These are phyloP conservation scores for Boletus rex-veris DNA, from an alignment of 768 basidiomycete species.

Conservation along the genomic window DNA sequence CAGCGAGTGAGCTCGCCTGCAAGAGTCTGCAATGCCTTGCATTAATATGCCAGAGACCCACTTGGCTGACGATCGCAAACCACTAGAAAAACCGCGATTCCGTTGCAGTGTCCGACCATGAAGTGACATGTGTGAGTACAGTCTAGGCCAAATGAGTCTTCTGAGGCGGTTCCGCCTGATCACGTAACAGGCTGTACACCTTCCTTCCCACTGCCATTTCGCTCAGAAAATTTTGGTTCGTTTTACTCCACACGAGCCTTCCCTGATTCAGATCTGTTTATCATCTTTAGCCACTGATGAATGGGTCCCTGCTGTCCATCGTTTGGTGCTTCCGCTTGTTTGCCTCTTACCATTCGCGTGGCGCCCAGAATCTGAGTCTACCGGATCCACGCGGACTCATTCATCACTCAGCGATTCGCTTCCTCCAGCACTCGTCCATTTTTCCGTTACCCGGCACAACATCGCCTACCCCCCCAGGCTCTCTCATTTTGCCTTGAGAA, in stretches of 20 bases:
- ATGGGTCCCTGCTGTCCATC: slow-evolving; percentile 12
- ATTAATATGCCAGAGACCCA: too few species aligned
- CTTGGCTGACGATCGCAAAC: too few species aligned
- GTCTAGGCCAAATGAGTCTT: slow-evolving; percentile 10
- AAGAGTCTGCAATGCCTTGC: neutral
- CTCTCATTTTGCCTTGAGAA: slow-evolving; percentile 13
- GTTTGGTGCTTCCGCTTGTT: slow-evolving; percentile 9
- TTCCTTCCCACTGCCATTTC: slow-evolving; percentile 20
- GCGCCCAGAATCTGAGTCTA: slow-evolving; percentile 19
- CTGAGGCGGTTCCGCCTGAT: slow-evolving; percentile 24
- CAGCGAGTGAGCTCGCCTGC: slow-evolving; percentile 2
- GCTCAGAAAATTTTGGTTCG: slow-evolving; percentile 15
- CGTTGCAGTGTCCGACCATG: too few species aligned
- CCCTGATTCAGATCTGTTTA: slow-evolving; percentile 18
- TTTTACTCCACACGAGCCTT: slow-evolving; percentile 12
- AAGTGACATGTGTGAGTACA: too few species aligned
- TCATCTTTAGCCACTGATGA: slow-evolving; percentile 11
- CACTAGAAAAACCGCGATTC: too few species aligned
- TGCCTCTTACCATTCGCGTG: slow-evolving; percentile 12
- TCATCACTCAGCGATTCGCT: slow-evolving; percentile 27
- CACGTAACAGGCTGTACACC: slow-evolving; percentile 29
- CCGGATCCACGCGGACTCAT: slow-evolving; percentile 26
- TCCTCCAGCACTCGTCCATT: slow-evolving; percentile 5
- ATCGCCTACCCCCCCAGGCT: slow-evolving; percentile 4
- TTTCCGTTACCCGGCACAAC: slow-evolving; percentile 5